These are phyloP conservation scores for Colletotrichum lini DNA, from an alignment of 2,329 filamentous ascomycete genomes.

Conservation along the genomic window DNA sequence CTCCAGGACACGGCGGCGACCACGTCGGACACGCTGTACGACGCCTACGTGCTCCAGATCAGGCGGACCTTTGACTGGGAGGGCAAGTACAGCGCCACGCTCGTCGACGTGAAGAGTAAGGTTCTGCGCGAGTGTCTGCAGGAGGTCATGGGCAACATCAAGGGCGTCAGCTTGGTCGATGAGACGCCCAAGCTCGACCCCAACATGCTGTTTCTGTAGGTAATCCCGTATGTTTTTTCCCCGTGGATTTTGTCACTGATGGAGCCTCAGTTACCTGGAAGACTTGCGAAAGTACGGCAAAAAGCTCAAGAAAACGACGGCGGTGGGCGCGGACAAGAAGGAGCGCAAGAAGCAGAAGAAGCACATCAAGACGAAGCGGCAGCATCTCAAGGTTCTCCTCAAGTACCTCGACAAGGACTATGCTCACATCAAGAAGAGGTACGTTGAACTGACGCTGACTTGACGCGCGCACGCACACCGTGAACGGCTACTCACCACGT, in stretches of 20 bases:
- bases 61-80: constrained; percentile 87
- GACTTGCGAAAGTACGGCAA: constrained; percentile 78
- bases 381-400: constrained; percentile 80
- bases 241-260: constrained; percentile 13
- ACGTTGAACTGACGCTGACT: constrained; percentile 6
- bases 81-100: constrained; percentile 80
- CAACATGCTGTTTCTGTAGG: constrained; percentile 77
- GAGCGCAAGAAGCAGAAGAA: constrained; percentile 74
- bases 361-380: constrained; percentile 69
- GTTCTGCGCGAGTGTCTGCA: constrained; percentile 78
- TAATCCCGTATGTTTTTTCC: constrained; percentile 14
- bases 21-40: constrained; percentile 70
- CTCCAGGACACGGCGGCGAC: constrained; percentile 68
- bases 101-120: constrained; percentile 90
- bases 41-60: constrained; percentile 87
- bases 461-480: no score
- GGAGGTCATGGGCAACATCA: constrained; percentile 81
- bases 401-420: constrained; percentile 88
- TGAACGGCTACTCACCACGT: neutral
- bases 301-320: constrained; percentile 72
- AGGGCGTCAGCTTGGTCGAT: constrained; percentile 84
- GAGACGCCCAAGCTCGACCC: constrained; percentile 82
- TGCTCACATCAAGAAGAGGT: constrained; percentile 78
- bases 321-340: constrained; percentile 63
- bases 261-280: constrained; percentile 77